Evolutionary conservation across 805 yeast genomes (phyloP).

Genomic region (Wickerhamiella spandovensis): DNA sequence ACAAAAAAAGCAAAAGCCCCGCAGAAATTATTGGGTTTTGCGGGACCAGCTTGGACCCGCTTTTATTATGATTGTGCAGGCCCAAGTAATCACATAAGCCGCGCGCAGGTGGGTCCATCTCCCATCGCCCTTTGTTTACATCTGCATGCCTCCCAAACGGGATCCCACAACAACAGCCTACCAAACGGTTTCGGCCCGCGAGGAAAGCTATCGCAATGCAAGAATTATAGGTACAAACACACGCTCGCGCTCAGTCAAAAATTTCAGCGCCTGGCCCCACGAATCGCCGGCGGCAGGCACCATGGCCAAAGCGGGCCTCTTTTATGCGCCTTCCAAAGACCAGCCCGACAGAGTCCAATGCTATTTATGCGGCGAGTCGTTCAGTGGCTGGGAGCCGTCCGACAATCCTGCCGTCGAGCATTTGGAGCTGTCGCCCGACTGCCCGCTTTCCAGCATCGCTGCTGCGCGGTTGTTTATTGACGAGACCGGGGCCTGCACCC

Average conservation of each 20-base stretch:
- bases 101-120: too few relatives aligned
- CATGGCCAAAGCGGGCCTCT: conserved; percentile 49
- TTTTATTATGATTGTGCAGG: too few relatives aligned
- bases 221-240: not conserved
- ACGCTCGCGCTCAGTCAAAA: conserved; percentile 11
- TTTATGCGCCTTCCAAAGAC: conserved; percentile 37
- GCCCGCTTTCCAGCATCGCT: conserved; percentile 25
- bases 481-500: not conserved
- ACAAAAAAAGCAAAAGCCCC: too few relatives aligned
- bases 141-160: not conserved
- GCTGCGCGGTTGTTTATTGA: conserved; percentile 13
- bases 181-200: not conserved
- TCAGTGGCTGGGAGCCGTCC: conserved; percentile 44
- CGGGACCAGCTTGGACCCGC: too few relatives aligned
- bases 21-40: too few relatives aligned
- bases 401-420: conserved; percentile 43
- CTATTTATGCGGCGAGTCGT: conserved; percentile 40
- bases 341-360: conserved; percentile 43
- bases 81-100: too few relatives aligned
- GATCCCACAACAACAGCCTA: conserved; percentile 1
- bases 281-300: conserved; percentile 12
- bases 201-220: not conserved
- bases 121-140: conserved; percentile 1
- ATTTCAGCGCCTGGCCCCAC: conserved; percentile 17
- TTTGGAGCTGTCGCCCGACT: conserved; percentile 23